Conservation (phyloP, 139 green algal genomes). For the Zygnema circumcarinatum region DNA sequence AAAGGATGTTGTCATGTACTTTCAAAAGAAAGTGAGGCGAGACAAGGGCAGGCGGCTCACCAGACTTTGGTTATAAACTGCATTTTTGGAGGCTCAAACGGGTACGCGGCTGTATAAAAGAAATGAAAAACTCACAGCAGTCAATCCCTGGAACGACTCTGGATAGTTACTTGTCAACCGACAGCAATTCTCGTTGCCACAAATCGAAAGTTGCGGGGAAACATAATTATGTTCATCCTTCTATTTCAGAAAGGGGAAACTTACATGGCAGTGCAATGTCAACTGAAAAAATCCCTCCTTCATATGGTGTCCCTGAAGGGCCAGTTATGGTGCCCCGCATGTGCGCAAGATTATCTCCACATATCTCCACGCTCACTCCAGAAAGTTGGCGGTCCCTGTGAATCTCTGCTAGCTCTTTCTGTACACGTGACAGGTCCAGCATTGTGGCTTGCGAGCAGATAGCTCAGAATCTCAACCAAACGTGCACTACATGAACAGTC, state of each 20-base stretch:
- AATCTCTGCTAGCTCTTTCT: constrained; percentile 52
- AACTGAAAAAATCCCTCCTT: constrained; percentile 69
- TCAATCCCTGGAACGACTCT: no score
- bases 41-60: constrained; percentile 14
- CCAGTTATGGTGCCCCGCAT: constrained; percentile 53
- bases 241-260: no score
- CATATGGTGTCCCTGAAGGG: constrained; percentile 68
- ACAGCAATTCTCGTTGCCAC: no score
- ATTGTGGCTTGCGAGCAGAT: constrained; percentile 41
- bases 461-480: no score
- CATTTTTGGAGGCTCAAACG: constrained; percentile 99
- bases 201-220: no score
- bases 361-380: constrained; percentile 35
- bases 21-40: constrained; percentile 2
- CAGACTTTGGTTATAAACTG: constrained; percentile 92
- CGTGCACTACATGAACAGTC: no score
- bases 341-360: constrained; percentile 33
- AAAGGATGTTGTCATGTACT: no score
- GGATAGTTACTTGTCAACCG: no score
- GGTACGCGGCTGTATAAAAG: constrained; percentile 74
- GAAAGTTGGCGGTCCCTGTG: constrained; percentile 31
- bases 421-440: constrained; percentile 38
- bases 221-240: no score
- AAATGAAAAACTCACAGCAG: neutral
- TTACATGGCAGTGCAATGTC: constrained; percentile 80